phyloP scores from a whole-genome alignment of 2,329 filamentous ascomycete species.

The Hawksworthiomyces lignivorus region DNA sequence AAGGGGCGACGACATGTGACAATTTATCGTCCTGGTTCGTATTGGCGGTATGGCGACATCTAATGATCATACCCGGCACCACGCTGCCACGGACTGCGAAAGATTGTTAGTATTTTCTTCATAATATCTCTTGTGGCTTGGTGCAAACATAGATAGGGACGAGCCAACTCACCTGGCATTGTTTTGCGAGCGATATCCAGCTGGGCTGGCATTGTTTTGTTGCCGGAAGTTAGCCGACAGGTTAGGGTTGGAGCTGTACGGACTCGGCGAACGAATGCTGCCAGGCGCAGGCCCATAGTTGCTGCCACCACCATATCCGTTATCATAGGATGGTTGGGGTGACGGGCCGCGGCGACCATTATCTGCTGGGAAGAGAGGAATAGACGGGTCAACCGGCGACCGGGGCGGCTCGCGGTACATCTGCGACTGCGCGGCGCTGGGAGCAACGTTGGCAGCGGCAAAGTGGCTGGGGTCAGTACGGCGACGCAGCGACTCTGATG shows the following conservation, averaged over 20 bases:
- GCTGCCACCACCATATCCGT: conserved; percentile 8
- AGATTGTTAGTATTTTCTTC: conserved; percentile 20
- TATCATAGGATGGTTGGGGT: conserved; percentile 12
- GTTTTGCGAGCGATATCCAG: conserved; percentile 5
- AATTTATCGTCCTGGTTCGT: too few species aligned
- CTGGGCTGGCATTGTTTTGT: conserved; percentile 35
- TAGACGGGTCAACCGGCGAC: conserved; percentile 42
- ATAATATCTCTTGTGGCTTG: too few species aligned
- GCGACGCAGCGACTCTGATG: conserved; percentile 47
- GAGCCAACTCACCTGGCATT: conserved; percentile 28
- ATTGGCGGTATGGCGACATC: neutral
- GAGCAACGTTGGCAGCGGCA: conserved; percentile 3
- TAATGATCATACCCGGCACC: conserved; percentile 44
- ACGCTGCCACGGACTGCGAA: conserved; percentile 45
- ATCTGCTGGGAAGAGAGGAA: conserved; percentile 42
- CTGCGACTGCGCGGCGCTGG: conserved; percentile 19
- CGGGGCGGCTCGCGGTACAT: conserved; percentile 26
- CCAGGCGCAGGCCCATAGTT: conserved; percentile 7
- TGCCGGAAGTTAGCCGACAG: conserved; percentile 24
- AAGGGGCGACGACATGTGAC: neutral
- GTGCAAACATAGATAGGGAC: neutral
- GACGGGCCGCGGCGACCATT: conserved; percentile 23
- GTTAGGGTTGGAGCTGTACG: conserved; percentile 18
- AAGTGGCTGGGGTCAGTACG: conserved; percentile 25
- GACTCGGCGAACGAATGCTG: conserved; percentile 20